These are phyloP conservation scores for Scedosporium apiospermum DNA, from an alignment of 2,329 filamentous ascomycete species.

Conservation along the genomic window DNA sequence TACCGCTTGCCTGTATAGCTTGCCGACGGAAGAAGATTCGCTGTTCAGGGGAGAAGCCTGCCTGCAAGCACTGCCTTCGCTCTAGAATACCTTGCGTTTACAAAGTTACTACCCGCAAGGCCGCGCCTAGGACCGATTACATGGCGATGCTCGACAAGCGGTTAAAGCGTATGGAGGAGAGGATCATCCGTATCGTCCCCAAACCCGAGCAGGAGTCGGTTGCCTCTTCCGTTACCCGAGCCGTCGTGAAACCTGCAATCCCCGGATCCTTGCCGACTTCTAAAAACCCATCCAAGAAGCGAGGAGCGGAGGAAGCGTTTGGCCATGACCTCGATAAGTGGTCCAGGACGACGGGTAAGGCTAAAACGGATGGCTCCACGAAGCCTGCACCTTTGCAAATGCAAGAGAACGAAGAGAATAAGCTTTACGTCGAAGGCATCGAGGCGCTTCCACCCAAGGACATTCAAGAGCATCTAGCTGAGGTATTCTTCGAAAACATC, in stretches of 20 bases:
- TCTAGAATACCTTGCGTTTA: constrained; percentile 95
- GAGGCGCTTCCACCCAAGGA: constrained; percentile 78
- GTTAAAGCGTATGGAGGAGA: constrained; percentile 93
- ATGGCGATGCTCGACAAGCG: constrained; percentile 99
- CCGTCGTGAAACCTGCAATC: constrained; percentile 73
- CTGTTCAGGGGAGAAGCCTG: constrained; percentile 94
- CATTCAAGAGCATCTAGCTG: constrained; percentile 84
- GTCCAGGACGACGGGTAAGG: constrained; percentile 52
- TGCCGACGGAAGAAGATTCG: constrained; percentile 96
- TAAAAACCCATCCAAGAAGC: constrained; percentile 63
- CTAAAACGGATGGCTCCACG: constrained; percentile 34
- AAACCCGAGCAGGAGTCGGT: constrained; percentile 67
- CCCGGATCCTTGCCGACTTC: constrained; percentile 38
- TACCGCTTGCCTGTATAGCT: constrained; percentile 90
- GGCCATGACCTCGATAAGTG: constrained; percentile 71
- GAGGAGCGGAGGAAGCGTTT: constrained; percentile 80
- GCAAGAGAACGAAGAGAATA: constrained; percentile 63
- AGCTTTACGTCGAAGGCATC: constrained; percentile 69
- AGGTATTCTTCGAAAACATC: constrained; percentile 91
- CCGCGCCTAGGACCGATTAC: constrained; percentile 89
- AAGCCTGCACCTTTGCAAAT: constrained; percentile 45
- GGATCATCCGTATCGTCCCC: constrained; percentile 90
- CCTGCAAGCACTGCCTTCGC: constrained; percentile 90
- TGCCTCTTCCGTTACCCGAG: constrained; percentile 59
- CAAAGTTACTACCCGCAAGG: constrained; percentile 91